Percentiles rank a stretch among this genome's conserved stretches.
Conservation (phyloP, 306 rosid genomes). For the Trifolium fragiferum region DNA sequence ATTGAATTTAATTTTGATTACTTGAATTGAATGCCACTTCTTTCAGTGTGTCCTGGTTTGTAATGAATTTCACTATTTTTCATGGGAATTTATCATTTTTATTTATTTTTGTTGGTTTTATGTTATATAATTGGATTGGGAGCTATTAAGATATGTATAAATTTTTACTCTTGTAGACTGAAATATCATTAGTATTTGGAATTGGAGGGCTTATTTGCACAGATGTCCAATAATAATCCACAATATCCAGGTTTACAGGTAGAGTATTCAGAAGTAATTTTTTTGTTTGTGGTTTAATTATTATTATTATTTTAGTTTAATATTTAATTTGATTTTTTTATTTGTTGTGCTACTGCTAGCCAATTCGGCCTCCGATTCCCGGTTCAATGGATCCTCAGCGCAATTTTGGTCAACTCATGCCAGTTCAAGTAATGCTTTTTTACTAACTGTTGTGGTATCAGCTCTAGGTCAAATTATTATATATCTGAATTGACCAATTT, state of each 20-base stretch:
- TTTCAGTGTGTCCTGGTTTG: background rate
- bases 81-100: background rate
- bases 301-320: background rate
- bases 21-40: background rate
- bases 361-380: conserved; percentile 71
- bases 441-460: conserved; percentile 7
- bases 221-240: conserved; percentile 85
- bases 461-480: conserved; percentile 5
- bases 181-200: conserved; percentile 41
- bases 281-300: background rate
- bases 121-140: background rate
- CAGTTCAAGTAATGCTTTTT: conserved; percentile 68
- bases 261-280: conserved; percentile 29
- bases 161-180: conserved; percentile 41
- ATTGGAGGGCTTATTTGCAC: conserved; percentile 41
- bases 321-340: background rate
- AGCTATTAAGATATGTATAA: conserved; percentile 17
- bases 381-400: conserved; percentile 83
- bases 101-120: background rate
- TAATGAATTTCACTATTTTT: too few species aligned
- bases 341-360: conserved; percentile 53
- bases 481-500: conserved; percentile 28
- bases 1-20: too few species aligned
- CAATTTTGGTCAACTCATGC: conserved; percentile 61
- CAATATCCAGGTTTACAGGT: conserved; percentile 86